A percentile compares a stretch with the other conserved stretches of the same genome.
These are phyloP conservation scores for Chaetomium strumarium DNA, from an alignment of 2,329 filamentous ascomycete genomes.

Conservation along the genomic window DNA sequence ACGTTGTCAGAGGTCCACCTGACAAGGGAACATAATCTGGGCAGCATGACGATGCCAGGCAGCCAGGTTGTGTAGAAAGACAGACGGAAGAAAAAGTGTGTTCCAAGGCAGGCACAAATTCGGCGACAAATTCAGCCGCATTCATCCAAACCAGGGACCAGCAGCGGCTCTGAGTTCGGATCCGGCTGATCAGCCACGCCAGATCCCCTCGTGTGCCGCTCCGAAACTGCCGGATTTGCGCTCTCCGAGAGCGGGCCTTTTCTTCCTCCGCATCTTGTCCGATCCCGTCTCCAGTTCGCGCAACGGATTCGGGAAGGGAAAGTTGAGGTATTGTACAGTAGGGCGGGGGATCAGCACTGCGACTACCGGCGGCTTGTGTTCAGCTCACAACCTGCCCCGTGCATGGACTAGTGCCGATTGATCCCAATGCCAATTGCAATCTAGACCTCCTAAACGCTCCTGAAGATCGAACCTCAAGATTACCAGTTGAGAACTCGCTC, in stretches of 20 bases:
- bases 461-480: no score
- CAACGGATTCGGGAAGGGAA: neutral
- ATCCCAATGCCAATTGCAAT: no score
- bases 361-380: no score
- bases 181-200: slow-evolving; percentile 9
- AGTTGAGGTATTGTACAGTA: no score
- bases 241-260: neutral
- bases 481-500: no score
- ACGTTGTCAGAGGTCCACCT: slow-evolving; percentile 19
- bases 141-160: neutral
- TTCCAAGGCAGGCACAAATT: neutral
- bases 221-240: slow-evolving; percentile 13
- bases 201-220: neutral
- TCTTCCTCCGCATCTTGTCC: neutral
- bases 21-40: slow-evolving; percentile 10
- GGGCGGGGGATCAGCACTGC: no score
- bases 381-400: no score
- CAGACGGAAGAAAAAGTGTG: neutral
- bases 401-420: no score
- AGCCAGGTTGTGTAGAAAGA: neutral
- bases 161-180: neutral
- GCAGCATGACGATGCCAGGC: neutral
- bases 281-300: neutral
- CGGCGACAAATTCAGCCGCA: neutral
- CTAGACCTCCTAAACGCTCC: no score